A percentile compares a stretch with the other conserved stretches of the same genome.
Conservation (phyloP, 495 filamentous ascomycete genomes). For the Hamigera avellanea region DNA sequence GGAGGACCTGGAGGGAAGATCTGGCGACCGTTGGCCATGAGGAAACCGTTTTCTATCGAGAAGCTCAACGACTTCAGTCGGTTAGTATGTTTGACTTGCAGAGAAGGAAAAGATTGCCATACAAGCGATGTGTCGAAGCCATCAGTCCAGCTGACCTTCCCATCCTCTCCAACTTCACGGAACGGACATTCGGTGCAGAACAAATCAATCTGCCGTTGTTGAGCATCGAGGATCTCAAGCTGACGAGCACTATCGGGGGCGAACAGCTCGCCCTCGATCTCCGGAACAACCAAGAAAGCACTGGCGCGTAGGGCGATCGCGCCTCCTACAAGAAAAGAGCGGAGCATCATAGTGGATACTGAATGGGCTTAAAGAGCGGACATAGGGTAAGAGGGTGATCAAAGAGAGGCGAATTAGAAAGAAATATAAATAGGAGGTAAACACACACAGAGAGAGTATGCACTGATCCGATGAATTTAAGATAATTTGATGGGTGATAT, state of each 20-base stretch:
- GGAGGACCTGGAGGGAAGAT: constrained; percentile 37
- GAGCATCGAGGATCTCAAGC: constrained; percentile 16
- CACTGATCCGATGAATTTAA: not conserved
- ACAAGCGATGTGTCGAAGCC: constrained; percentile 28
- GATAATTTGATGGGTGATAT: not conserved
- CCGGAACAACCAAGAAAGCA: constrained; percentile 37
- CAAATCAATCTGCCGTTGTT: constrained; percentile 23
- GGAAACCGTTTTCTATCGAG: constrained; percentile 24
- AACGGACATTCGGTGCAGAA: constrained; percentile 38
- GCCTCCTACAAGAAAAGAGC: constrained; percentile 29
- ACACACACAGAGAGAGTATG: not conserved
- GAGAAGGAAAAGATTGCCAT: constrained; percentile 9
- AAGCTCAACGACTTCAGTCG: constrained; percentile 27
- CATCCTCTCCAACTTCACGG: constrained; percentile 21
- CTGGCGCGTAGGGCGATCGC: constrained; percentile 30
- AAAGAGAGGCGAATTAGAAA: constrained; percentile 1
- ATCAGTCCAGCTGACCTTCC: constrained; percentile 24
- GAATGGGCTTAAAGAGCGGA: constrained; percentile 10
- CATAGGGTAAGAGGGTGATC: constrained; percentile 3
- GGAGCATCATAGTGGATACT: constrained; percentile 26
- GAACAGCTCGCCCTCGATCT: constrained; percentile 19
- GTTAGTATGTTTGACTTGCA: constrained; percentile 9
- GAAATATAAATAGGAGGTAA: constrained; percentile 1
- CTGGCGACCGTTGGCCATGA: constrained; percentile 35
- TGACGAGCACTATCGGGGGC: constrained; percentile 15